Conservation (phyloP, 2,329 filamentous ascomycete species). For the Pyrenochaeta sp. region DNA sequence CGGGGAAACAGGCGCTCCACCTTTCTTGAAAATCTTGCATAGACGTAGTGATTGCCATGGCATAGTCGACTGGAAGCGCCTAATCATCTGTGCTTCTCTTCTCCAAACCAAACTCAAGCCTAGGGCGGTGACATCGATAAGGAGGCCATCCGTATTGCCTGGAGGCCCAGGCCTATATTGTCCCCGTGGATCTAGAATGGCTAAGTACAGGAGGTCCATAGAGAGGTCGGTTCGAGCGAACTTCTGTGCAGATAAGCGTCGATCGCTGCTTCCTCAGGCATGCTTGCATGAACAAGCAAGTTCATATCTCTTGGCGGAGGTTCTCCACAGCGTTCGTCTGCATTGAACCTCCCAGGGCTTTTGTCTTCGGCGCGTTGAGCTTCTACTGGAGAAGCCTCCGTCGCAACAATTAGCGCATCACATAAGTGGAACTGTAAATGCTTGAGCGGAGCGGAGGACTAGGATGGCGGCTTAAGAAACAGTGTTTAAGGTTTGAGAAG, state of each 20-base stretch:
- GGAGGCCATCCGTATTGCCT: conserved; percentile 16
- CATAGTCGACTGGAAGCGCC: neutral
- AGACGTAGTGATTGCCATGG: neutral
- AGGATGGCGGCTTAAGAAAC: conserved; percentile 16
- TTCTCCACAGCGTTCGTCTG: conserved; percentile 37
- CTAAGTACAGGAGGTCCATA: conserved; percentile 19
- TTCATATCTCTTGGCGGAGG: conserved; percentile 24
- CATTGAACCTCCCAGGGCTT: conserved; percentile 14
- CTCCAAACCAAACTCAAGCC: conserved; percentile 12
- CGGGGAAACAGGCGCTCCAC: neutral
- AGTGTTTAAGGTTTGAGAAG: conserved; percentile 28
- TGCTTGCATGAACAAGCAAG: conserved; percentile 16
- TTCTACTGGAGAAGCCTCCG: conserved; percentile 41
- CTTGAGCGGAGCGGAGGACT: conserved; percentile 22
- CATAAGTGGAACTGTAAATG: conserved; percentile 30
- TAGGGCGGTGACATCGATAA: conserved; percentile 17
- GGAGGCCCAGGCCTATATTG: conserved; percentile 22
- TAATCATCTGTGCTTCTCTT: neutral
- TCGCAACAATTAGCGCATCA: conserved; percentile 40
- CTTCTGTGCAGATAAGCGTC: conserved; percentile 22
- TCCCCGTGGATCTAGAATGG: conserved; percentile 11
- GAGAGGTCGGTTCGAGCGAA: conserved; percentile 11
- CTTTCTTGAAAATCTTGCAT: neutral
- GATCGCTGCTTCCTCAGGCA: conserved; percentile 23
- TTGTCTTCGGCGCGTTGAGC: conserved; percentile 35